These are phyloP conservation scores for Pseudogymnoascus sp. DNA, from an alignment of 2,329 filamentous ascomycete species.

Conservation along the genomic window DNA sequence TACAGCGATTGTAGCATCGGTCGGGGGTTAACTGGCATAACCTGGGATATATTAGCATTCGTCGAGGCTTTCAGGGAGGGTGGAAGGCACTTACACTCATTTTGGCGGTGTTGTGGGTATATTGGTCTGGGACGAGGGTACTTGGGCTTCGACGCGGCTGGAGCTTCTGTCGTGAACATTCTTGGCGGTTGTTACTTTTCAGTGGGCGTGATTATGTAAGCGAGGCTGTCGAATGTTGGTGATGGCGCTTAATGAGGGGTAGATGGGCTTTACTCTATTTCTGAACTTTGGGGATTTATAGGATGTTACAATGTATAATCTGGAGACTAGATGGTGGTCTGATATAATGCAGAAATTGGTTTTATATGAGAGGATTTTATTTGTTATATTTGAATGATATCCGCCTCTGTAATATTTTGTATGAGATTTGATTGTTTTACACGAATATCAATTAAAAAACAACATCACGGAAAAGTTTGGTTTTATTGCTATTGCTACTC, in stretches of 20 bases:
- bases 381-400: neutral
- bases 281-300: neutral
- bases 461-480: neutral
- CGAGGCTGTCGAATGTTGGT: slow-evolving; percentile 6
- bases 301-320: neutral
- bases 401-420: neutral
- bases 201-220: neutral
- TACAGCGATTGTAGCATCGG: slow-evolving; percentile 92
- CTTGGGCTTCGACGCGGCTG: slow-evolving; percentile 17
- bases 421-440: neutral
- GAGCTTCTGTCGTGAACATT: slow-evolving; percentile 21
- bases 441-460: neutral
- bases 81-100: slow-evolving; percentile 32
- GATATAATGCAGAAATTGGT: neutral
- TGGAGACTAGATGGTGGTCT: neutral
- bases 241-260: slow-evolving; percentile 7
- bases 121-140: slow-evolving; percentile 10
- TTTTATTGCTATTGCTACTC: slow-evolving; percentile 1
- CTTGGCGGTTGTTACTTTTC: slow-evolving; percentile 15
- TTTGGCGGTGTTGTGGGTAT: slow-evolving; percentile 17
- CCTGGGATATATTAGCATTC: slow-evolving; percentile 41
- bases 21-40: slow-evolving; percentile 92
- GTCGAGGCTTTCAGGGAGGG: neutral
- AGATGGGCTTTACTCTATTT: neutral
- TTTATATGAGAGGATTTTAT: neutral